A percentile compares a stretch with the other conserved stretches of the same genome.
phyloP scores from a whole-genome alignment of 1,284 basidiomycete species.

The Trichosporon inkin region DNA sequence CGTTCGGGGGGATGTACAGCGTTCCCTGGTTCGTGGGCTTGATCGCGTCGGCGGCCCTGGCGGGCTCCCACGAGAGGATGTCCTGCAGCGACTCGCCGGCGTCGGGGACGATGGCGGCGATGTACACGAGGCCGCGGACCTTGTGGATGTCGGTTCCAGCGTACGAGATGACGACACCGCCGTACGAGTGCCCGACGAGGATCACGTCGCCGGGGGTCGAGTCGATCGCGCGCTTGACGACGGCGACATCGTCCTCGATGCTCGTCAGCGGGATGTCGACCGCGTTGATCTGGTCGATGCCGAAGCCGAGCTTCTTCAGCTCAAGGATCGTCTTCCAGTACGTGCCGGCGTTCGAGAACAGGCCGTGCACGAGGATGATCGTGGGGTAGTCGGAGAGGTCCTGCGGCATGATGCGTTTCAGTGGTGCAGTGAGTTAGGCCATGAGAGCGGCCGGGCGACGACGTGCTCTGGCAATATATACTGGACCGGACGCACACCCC shows the following conservation, averaged over 20 bases:
- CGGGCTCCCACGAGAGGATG: conserved; percentile 1
- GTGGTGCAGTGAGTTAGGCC: background rate
- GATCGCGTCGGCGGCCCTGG: conserved; percentile 38
- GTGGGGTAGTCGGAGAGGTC: conserved; percentile 3
- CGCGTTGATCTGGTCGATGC: conserved; percentile 2
- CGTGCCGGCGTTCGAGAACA: conserved; percentile 7
- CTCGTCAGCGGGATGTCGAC: conserved; percentile 11
- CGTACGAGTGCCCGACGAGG: conserved; percentile 13
- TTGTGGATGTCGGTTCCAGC: conserved; percentile 7
- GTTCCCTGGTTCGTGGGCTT: background rate
- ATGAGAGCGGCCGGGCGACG: background rate
- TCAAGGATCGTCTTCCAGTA: conserved; percentile 3
- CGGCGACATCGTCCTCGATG: conserved; percentile 1
- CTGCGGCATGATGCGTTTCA: background rate
- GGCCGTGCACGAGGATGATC: conserved; percentile 13
- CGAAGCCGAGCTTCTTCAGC: conserved; percentile 10
- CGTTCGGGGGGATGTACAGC: conserved; percentile 1
- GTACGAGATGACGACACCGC: conserved; percentile 12
- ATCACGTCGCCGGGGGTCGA: conserved; percentile 1
- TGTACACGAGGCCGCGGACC: conserved; percentile 14
- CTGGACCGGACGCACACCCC: too few relatives aligned
- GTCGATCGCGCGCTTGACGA: conserved; percentile 9
- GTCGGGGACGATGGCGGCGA: conserved; percentile 11
- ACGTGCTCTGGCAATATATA: background rate
- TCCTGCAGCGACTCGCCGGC: conserved; percentile 5